Percentiles rank a stretch among this genome's conserved stretches.
These are phyloP conservation scores for Cryptomeria japonica DNA, from an alignment of 75 land plant genomes.

Conservation along the genomic window DNA sequence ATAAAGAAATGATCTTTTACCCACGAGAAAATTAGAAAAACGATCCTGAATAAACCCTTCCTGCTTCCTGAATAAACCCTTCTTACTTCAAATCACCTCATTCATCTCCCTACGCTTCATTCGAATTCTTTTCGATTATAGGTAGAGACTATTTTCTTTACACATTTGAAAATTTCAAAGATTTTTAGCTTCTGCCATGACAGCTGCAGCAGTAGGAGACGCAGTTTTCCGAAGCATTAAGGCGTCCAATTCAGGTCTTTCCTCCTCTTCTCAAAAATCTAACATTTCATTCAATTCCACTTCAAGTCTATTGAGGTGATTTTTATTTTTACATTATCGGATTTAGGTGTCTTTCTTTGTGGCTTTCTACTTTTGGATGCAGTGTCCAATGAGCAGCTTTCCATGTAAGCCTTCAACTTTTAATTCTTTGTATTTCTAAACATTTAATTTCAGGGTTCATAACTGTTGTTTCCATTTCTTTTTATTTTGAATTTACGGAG, in stretches of 20 bases:
- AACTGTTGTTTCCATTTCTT: not conserved
- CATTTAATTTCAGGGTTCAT: not conserved
- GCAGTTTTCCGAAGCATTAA: constrained; percentile 8
- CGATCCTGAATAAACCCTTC: too few species aligned
- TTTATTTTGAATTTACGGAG: not conserved
- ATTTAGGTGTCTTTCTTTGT: not conserved
- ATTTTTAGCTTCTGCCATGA: not conserved
- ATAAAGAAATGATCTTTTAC: too few species aligned
- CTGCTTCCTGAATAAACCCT: too few species aligned
- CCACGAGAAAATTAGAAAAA: too few species aligned
- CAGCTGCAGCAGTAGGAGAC: not conserved
- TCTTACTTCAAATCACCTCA: too few species aligned
- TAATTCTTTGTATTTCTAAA: not conserved
- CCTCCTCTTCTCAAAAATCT: not conserved
- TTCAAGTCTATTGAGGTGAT: not conserved
- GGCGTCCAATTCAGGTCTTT: constrained; percentile 4
- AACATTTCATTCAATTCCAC: not conserved
- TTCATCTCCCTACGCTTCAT: not conserved
- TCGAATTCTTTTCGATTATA: not conserved
- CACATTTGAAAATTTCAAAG: too few species aligned
- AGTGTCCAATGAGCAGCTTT: constrained; percentile 11
- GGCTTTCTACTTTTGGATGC: not conserved
- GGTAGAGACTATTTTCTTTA: not conserved
- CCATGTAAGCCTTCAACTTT: not conserved
- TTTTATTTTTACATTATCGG: not conserved